These are phyloP conservation scores for Hyaloperonospora arabidopsidis DNA, from an alignment of 352 stramenopile species.

Conservation along the genomic window DNA sequence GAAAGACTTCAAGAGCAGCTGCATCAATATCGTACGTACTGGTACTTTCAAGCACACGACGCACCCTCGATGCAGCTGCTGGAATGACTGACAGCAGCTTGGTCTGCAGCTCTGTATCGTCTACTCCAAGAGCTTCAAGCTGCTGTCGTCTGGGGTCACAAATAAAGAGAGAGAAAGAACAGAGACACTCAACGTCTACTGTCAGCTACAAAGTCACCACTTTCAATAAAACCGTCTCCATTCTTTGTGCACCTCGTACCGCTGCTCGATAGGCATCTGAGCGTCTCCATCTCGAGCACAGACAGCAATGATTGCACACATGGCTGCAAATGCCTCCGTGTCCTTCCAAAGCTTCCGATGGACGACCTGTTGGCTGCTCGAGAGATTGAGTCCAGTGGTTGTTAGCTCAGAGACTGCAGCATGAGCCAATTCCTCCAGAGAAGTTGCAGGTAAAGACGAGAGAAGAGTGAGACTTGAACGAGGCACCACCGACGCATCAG, in stretches of 20 bases:
- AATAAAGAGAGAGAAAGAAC: neutral
- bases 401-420: conserved; percentile 22
- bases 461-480: conserved; percentile 3
- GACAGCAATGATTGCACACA: conserved; percentile 26
- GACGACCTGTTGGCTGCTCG: conserved; percentile 1
- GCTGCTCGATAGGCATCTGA: conserved; percentile 10
- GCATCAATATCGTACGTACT: conserved; percentile 14
- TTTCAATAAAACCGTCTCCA: neutral
- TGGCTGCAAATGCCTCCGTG: conserved; percentile 18
- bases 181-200: neutral
- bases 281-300: conserved; percentile 17
- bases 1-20: neutral
- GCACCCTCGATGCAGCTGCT: conserved; percentile 14
- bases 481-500: too few relatives aligned
- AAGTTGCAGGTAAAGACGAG: conserved; percentile 5
- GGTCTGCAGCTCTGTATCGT: conserved; percentile 23
- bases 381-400: neutral
- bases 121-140: conserved; percentile 27
- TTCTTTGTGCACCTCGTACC: conserved; percentile 9
- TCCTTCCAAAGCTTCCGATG: neutral
- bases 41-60: conserved; percentile 28
- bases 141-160: conserved; percentile 13
- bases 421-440: conserved; percentile 21
- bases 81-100: conserved; percentile 21
- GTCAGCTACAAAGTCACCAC: conserved; percentile 6